phyloP scores from a whole-genome alignment of 148 eudicot genomes.

The Fallopia convolvulus region DNA sequence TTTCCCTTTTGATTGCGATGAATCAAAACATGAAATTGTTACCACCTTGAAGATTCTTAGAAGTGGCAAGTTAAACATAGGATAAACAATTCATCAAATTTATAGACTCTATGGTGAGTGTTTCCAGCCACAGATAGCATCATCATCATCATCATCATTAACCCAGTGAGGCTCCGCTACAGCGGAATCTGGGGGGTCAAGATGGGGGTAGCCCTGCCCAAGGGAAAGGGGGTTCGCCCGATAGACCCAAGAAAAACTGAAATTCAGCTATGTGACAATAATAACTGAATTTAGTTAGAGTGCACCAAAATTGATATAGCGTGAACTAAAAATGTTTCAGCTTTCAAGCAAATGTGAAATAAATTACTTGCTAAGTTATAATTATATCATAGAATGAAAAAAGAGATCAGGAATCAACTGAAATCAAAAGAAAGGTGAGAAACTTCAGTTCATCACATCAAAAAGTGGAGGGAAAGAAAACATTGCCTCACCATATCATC shows the following conservation, averaged over 20 bases:
- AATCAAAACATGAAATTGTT: neutral
- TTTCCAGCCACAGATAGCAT: neutral
- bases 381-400: neutral
- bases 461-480: neutral
- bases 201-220: no score
- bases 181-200: no score
- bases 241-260: no score
- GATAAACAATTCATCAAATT: neutral
- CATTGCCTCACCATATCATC: conserved; percentile 58
- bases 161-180: no score
- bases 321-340: neutral
- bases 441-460: neutral
- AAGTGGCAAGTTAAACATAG: neutral
- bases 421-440: neutral
- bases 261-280: no score
- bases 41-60: neutral
- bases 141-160: no score
- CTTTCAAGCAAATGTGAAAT: neutral
- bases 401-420: neutral
- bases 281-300: no score
- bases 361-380: neutral
- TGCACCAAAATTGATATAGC: no score
- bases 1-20: neutral
- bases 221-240: no score
- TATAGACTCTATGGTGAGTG: neutral